These are phyloP conservation scores for Dactylellina cionopaga DNA, from an alignment of 2,329 filamentous ascomycete species.

Conservation along the genomic window DNA sequence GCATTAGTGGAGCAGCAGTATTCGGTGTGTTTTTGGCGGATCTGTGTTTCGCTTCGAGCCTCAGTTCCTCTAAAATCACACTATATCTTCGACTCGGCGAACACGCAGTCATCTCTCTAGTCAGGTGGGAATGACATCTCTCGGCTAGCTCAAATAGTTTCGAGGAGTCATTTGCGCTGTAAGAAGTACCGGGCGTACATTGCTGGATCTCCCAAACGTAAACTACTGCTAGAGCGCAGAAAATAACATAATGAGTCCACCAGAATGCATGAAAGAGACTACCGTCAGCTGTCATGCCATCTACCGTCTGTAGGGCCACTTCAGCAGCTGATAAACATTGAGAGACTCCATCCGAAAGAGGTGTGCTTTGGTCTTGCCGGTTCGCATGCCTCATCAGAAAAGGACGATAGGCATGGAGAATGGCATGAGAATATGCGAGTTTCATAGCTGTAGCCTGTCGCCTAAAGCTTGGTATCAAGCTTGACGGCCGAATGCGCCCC, in stretches of 20 bases:
- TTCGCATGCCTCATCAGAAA: slow-evolving; percentile 64
- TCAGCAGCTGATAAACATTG: slow-evolving; percentile 64
- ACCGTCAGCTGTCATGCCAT: slow-evolving; percentile 59
- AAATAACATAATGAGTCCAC: slow-evolving; percentile 63
- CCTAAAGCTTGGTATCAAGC: slow-evolving; percentile 63
- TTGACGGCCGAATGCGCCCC: slow-evolving; percentile 63
- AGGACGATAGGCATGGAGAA: slow-evolving; percentile 68
- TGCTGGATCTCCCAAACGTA: slow-evolving; percentile 63
- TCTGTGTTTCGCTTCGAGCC: slow-evolving; percentile 59
- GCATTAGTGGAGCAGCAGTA: slow-evolving; percentile 1
- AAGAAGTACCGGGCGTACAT: slow-evolving; percentile 4
- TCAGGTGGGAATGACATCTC: slow-evolving; percentile 63
- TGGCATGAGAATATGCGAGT: slow-evolving; percentile 67
- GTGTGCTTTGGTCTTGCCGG: slow-evolving; percentile 54
- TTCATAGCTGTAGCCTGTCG: slow-evolving; percentile 67
- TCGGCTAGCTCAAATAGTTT: slow-evolving; percentile 62
- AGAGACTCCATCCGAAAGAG: slow-evolving; percentile 59
- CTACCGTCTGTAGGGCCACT: slow-evolving; percentile 60
- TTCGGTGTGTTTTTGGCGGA: slow-evolving; percentile 47
- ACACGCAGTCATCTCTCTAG: slow-evolving; percentile 63
- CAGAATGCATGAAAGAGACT: slow-evolving; percentile 61
- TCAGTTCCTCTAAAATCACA: slow-evolving; percentile 64
- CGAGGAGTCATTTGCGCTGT: background rate
- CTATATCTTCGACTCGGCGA: slow-evolving; percentile 64
- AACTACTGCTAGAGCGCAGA: slow-evolving; percentile 62